Evolutionary conservation across 306 rosid genomes (phyloP), one percentile per base, ranked within the genome.

Genomic region (Urtica urens): DNA sequence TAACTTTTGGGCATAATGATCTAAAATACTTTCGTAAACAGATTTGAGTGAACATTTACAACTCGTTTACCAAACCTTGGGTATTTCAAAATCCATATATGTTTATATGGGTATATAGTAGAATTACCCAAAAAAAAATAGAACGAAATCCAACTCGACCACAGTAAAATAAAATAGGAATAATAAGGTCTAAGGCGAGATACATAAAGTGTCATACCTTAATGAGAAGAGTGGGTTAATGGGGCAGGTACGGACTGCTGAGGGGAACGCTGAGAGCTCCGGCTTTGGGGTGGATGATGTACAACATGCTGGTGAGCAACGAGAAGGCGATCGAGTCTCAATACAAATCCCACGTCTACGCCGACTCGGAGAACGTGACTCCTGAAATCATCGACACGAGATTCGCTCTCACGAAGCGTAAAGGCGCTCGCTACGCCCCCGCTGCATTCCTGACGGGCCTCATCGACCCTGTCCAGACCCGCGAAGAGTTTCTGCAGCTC

Each of bases 201-300:
- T n/a, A n/a, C n/a, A n/a, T n/a, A n/a, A n/a, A n/a, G n/a, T n/a
- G n/a, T n/a, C n/a, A n/a, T n/a, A n/a, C n/a, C n/a, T n/a, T n/a
- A n/a, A n/a, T n/a, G n/a, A n/a, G n/a, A n/a, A n/a, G n/a, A n/a
- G n/a, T n/a, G n/a, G n/a, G n/a, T n/a, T n/a, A n/a, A n/a, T n/a
- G n/a, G n/a, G n/a, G 34, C 69, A 88, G 97, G 83, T 84, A 88
- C 28, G 87, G 93, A 53, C 73, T 84, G 42, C 82, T 90, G 31
- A 70, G 87, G 62, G 97, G 93, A 44, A 84, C 97, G 41, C 71
- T 90, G 60, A 82, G 74, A 72, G 81, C 95, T 13, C 95, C 95
- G n/a, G 97, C 93, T 18, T 73, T 90, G 57, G 95, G 97, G 15
- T 90, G 95, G 97, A 81, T 84, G 95, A 75, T 90, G 92, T 90